Conservation (phyloP, 176 grass and related monocot species). For the Zizania latifolia region DNA sequence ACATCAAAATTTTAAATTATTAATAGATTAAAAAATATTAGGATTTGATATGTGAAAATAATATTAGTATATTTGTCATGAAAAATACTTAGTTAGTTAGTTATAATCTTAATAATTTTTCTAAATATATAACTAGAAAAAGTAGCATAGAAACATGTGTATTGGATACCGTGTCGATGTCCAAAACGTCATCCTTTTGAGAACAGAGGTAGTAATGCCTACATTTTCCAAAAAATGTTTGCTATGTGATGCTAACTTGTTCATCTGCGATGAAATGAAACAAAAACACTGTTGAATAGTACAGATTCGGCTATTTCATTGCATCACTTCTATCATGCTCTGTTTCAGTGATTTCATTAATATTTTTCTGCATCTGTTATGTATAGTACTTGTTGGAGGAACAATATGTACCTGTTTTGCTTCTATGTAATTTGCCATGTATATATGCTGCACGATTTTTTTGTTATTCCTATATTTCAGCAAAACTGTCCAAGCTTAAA, state of each 20-base stretch:
- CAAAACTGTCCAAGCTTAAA: slow-evolving; percentile 1
- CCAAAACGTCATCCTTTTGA: too few relatives aligned
- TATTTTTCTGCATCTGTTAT: not conserved
- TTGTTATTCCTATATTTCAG: not conserved
- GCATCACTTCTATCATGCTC: slow-evolving; percentile 20
- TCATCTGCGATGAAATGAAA: not conserved
- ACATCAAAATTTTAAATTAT: too few relatives aligned
- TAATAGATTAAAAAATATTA: too few relatives aligned
- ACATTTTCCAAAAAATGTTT: not conserved
- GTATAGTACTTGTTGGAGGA: not conserved
- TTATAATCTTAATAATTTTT: too few relatives aligned
- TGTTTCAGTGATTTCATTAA: slow-evolving; percentile 10
- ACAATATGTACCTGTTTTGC: not conserved
- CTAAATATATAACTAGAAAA: too few relatives aligned
- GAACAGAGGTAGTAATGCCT: too few relatives aligned
- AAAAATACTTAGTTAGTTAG: too few relatives aligned
- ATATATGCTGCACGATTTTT: slow-evolving; percentile 7
- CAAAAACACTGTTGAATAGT: not conserved
- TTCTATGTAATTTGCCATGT: slow-evolving; percentile 8
- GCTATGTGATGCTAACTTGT: not conserved
- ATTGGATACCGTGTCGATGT: too few relatives aligned
- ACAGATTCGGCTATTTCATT: not conserved
- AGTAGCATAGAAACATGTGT: too few relatives aligned
- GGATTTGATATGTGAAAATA: too few relatives aligned
- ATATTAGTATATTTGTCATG: too few relatives aligned